Conservation (phyloP, 2,329 filamentous ascomycete species). For the Cercospora sp. region DNA sequence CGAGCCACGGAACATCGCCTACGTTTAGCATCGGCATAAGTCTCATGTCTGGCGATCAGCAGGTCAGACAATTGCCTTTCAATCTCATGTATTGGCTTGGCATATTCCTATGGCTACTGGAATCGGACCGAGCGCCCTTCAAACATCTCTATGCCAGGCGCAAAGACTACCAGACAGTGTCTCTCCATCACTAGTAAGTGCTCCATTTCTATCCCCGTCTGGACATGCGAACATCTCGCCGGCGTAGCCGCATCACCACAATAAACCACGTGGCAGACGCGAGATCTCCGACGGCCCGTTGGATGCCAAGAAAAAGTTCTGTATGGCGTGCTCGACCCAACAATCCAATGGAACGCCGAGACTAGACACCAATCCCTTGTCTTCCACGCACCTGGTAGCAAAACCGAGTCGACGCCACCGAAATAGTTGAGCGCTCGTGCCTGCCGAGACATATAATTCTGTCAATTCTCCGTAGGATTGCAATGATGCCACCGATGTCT, state of each 20-base stretch:
- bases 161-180: not conserved
- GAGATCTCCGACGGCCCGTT: not conserved
- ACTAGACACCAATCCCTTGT: not conserved
- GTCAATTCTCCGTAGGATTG: conserved; percentile 16
- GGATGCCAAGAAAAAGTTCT: not conserved
- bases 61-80: not conserved
- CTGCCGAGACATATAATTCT: conserved; percentile 12
- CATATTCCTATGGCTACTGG: not conserved
- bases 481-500: conserved; percentile 17
- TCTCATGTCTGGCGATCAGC: not conserved
- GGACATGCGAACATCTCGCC: not conserved
- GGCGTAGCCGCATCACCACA: not conserved
- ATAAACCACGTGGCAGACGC: not conserved
- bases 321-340: conserved; percentile 15
- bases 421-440: conserved; percentile 1
- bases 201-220: not conserved
- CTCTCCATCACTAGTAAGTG: not conserved
- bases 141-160: not conserved
- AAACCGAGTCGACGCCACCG: not conserved
- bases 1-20: not conserved
- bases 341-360: conserved; percentile 15
- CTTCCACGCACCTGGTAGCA: not conserved
- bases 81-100: not conserved
- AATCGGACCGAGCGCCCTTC: not conserved
- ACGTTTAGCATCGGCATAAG: not conserved